Percentiles rank a stretch among this genome's conserved stretches.
Conservation (phyloP, 352 stramenopile species). For the Phytopythium kandeliae region DNA sequence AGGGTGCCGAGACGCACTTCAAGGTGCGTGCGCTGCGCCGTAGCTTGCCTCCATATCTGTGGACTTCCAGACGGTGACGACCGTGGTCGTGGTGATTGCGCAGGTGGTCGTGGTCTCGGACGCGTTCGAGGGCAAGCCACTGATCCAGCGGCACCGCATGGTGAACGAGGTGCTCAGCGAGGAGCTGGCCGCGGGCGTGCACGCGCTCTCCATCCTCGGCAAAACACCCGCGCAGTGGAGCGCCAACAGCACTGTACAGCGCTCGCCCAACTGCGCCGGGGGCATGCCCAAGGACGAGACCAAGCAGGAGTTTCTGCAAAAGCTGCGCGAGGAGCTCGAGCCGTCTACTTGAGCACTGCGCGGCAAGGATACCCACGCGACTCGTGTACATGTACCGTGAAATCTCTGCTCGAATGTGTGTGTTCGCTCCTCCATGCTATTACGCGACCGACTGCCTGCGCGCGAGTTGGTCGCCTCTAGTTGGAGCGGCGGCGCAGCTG, state of each 20-base stretch:
- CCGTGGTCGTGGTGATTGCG: too few relatives aligned
- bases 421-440: too few relatives aligned
- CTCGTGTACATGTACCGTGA: neutral
- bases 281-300: conserved; percentile 67
- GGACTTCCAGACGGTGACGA: too few relatives aligned
- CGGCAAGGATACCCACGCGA: neutral
- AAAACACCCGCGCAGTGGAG: conserved; percentile 93
- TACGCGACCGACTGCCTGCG: too few relatives aligned
- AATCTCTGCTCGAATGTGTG: too few relatives aligned
- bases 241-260: conserved; percentile 37
- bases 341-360: conserved; percentile 1
- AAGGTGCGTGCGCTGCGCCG: conserved; percentile 39
- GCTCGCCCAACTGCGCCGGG: conserved; percentile 66
- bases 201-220: conserved; percentile 93
- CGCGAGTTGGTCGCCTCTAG: conserved; percentile 1
- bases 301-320: conserved; percentile 59
- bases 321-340: conserved; percentile 17
- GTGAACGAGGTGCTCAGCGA: conserved; percentile 87
- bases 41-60: neutral
- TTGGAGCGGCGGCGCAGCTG: conserved; percentile 34
- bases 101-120: conserved; percentile 89
- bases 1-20: conserved; percentile 94
- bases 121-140: conserved; percentile 84
- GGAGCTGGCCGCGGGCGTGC: conserved; percentile 84
- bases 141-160: conserved; percentile 89